Base-by-base conservation (phyloP, 176 grass and related monocot genomes). In the Oryza nivara region DNA sequence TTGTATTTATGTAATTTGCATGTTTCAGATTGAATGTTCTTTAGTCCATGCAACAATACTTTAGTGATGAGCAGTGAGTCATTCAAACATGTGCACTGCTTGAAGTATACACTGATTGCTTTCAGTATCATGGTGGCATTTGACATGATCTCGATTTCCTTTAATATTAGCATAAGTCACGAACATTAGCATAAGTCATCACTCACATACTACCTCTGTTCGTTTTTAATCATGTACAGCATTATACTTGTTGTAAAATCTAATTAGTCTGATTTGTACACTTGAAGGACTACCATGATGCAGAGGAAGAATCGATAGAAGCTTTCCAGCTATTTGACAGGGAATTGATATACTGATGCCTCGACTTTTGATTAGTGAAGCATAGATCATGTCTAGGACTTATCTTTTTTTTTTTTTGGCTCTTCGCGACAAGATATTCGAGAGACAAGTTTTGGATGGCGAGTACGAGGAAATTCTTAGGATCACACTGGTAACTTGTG, bases 281-380 rank as follows among this genome's bases (percentile, higher is more conserved):
- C 58, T 61, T n/a, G 64, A 81, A 84, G 87, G 47, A 40, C 38
- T 7, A 84, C 47, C 25, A 69, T 68, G 76, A 84, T 80, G 84
- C 75, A 12, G 70, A 89, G 35, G 63, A 89, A 74, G 73, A 84
- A 48, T 15, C 75, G 9, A 80, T n/a, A 43, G 75, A 80, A 84
- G 69, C 87, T 47, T 88, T 88, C 47, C 46, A 80, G 4, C 9
- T 84, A 25, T 47, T 74, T 46, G 87, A 88, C 75, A 74, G 72
- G 61, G 87, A 32, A 32, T 32, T 32, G 30, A 32, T 32, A 32
- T 2, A 40, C 86, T 81, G 88, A 95, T 95, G 90, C 30, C 76
- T 82, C 75, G 2, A 6, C 36, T 73, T 66, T 49, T 86, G 68
- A 86, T 76, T 9, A 23, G 40, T 26, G 43, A 47, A 73, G 70